phyloP scores from a whole-genome alignment of 352 stramenopile genomes.

The Phytophthora sp. region DNA sequence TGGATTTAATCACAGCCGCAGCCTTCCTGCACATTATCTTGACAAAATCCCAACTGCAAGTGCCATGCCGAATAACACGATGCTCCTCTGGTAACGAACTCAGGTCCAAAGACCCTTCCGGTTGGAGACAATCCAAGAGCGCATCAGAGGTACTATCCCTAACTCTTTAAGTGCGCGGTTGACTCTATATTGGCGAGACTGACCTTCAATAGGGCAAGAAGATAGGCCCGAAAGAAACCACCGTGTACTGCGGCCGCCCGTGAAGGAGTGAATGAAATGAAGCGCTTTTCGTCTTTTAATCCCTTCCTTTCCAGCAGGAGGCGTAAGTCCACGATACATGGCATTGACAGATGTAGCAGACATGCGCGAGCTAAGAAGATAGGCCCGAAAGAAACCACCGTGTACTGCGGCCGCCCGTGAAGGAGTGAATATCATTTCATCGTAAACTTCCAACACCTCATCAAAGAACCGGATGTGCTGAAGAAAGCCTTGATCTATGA shows the following conservation, averaged over 20 bases:
- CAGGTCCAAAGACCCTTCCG: slow-evolving; percentile 25
- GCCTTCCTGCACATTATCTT: slow-evolving; percentile 2
- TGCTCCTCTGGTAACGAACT: slow-evolving; percentile 1
- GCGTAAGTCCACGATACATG: slow-evolving; percentile 16
- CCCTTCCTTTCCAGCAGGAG: background rate
- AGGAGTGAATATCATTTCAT: slow-evolving; percentile 35
- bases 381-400: slow-evolving; percentile 28
- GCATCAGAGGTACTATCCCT: slow-evolving; percentile 33
- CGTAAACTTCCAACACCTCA: slow-evolving; percentile 29
- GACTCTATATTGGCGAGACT: slow-evolving; percentile 23
- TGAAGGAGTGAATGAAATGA: slow-evolving; percentile 39
- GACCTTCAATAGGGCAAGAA: background rate
- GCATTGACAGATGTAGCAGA: slow-evolving; percentile 25
- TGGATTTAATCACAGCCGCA: slow-evolving; percentile 18
- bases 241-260: slow-evolving; percentile 23
- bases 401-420: slow-evolving; percentile 25
- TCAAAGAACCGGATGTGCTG: slow-evolving; percentile 36
- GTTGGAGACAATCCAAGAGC: slow-evolving; percentile 36
- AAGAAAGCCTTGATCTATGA: slow-evolving; percentile 24
- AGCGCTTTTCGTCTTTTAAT: slow-evolving; percentile 28
- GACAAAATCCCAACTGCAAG: slow-evolving; percentile 1
- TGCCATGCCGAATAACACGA: background rate
- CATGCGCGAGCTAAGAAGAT: slow-evolving; percentile 33
- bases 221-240: slow-evolving; percentile 28
- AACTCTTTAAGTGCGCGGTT: slow-evolving; percentile 25